Evolutionary conservation across 2,329 filamentous ascomycete species (phyloP).

Genomic region (Fusarium floridanum): DNA sequence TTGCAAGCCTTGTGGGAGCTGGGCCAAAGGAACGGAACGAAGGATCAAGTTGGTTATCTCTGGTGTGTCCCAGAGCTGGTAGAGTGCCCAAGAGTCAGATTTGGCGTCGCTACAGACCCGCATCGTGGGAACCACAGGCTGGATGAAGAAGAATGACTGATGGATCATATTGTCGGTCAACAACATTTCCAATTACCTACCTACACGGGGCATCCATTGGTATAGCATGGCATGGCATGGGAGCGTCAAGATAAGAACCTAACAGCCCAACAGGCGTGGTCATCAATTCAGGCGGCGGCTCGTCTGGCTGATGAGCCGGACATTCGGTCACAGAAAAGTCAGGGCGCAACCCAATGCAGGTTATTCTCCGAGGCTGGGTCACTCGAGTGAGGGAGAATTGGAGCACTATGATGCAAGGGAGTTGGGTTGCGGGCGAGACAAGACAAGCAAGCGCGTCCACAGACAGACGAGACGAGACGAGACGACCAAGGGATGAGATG

Average conservation of each 20-base stretch:
- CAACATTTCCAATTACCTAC: background rate
- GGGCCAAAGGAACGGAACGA: background rate
- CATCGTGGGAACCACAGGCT: background rate
- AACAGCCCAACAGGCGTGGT: background rate
- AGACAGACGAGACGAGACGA: background rate
- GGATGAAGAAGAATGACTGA: background rate
- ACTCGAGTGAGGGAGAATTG: background rate
- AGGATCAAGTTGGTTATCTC: background rate
- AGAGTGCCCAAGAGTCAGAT: background rate
- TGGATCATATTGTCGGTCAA: background rate
- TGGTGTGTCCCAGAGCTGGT: background rate
- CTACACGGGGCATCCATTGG: background rate
- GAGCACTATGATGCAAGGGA: constrained; percentile 1
- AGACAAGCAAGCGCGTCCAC: background rate
- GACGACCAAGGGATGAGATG: background rate
- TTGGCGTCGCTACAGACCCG: background rate
- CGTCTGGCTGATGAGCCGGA: background rate
- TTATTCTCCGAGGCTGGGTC: background rate
- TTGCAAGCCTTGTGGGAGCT: background rate
- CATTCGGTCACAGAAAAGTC: background rate
- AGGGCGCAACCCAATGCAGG: background rate
- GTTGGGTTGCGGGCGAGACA: background rate
- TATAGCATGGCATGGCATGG: background rate
- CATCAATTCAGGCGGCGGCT: background rate
- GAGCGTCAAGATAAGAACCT: background rate